Evolutionary conservation across 2,329 filamentous ascomycete species (phyloP).

Genomic region (Pseudopithomyces chartarum): DNA sequence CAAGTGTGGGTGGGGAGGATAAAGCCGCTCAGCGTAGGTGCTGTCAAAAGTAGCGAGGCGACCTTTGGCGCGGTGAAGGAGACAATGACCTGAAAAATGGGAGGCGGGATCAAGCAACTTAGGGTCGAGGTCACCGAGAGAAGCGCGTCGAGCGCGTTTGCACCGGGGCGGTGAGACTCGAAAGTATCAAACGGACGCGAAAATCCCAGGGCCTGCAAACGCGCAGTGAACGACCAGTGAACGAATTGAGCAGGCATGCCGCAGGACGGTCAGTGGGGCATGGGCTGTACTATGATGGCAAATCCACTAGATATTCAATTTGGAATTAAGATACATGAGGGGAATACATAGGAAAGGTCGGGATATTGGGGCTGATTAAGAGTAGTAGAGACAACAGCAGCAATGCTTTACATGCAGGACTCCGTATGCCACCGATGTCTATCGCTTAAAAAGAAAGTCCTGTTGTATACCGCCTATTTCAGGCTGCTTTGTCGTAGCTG

Average conservation of each 20-base stretch:
- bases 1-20: background rate
- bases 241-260: background rate
- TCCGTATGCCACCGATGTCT: conserved; percentile 11
- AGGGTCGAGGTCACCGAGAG: background rate
- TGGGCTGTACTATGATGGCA: background rate
- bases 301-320: conserved; percentile 19
- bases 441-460: conserved; percentile 6
- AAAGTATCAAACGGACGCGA: background rate
- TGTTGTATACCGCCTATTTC: background rate
- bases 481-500: background rate
- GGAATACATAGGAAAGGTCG: conserved; percentile 7
- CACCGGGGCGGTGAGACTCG: background rate
- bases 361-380: conserved; percentile 15
- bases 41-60: background rate
- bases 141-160: background rate
- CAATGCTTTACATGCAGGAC: conserved; percentile 11
- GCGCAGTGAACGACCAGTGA: no score
- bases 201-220: background rate
- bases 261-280: background rate
- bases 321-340: conserved; percentile 20
- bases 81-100: background rate
- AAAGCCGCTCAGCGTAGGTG: background rate
- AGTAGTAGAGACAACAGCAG: conserved; percentile 8
- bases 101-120: background rate
- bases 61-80: background rate